Evolutionary conservation across 768 basidiomycete species (phyloP).

Genomic region (Saitozyma podzolica): DNA sequence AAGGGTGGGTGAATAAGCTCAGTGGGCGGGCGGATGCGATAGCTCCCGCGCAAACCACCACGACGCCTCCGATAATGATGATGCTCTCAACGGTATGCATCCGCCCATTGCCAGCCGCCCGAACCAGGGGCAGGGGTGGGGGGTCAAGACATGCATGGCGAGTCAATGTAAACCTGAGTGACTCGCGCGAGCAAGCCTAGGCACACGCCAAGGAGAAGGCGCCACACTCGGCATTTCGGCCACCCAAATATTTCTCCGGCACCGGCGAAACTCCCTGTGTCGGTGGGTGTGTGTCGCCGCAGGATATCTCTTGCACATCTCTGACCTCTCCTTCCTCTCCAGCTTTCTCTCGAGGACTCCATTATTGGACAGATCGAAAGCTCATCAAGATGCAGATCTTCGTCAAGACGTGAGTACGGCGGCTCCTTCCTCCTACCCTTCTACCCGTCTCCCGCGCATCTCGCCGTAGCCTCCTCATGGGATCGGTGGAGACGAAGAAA

Average conservation of each 20-base stretch:
- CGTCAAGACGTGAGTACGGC: constrained; percentile 78
- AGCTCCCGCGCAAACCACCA: too few species aligned
- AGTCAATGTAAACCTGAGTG: constrained; percentile 5
- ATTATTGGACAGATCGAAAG: constrained; percentile 28
- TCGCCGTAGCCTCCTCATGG: background rate
- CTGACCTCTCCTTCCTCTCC: constrained; percentile 6
- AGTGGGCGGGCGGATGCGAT: too few species aligned
- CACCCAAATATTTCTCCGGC: background rate
- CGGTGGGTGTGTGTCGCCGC: too few species aligned
- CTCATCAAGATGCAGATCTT: constrained; percentile 82
- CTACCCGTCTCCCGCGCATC: background rate
- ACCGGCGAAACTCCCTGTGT: too few species aligned
- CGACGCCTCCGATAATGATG: too few species aligned
- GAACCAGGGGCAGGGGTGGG: too few species aligned
- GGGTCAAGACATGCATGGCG: too few species aligned
- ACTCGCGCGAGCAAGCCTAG: background rate
- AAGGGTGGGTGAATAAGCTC: too few species aligned
- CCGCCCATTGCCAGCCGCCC: too few species aligned
- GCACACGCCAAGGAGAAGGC: background rate
- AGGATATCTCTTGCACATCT: too few species aligned
- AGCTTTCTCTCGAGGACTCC: constrained; percentile 38
- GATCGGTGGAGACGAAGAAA: background rate
- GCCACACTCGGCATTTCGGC: constrained; percentile 14
- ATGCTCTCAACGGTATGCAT: too few species aligned
- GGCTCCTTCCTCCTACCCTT: background rate